Evolutionary conservation across 768 basidiomycete species (phyloP), one percentile per base, ranked within the genome.

Genomic region (Antrodiella citrinella): DNA sequence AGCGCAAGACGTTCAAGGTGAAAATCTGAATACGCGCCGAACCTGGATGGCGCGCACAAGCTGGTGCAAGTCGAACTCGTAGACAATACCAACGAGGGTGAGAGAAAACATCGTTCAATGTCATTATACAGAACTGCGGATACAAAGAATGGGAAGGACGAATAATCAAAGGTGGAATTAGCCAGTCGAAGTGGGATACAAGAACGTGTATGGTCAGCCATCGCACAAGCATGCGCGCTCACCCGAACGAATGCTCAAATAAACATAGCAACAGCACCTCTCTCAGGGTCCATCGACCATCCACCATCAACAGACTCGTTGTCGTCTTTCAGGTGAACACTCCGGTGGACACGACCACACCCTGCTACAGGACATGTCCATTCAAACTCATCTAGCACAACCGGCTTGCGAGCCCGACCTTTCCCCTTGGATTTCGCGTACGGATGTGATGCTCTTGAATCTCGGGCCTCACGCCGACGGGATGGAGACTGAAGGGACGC

Each of bases 301-400:
- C 66, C 69, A 2, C 81, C 82, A 39, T 72, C 72, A 19, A 22
- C 10, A 7, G 15, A 7, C 20, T 56, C 50, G 5, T 47, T 48
- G 20, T 46, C 51, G 10, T 40, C 51, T 12, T 47, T 3, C 10
- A 82, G 58, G 52, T 75, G 71, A 26, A 83, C 71, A 54, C 83
- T 86, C 10, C 68, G 65, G 62, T 86, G 84, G 26, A 68, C 55
- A 12, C 62, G 63, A 9, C 66, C 74, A 58, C 86, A 89, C 1
- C 72, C 72, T 2, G 69, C 55, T 1, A 87, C 81, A 0, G 86
- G 86, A 59, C 86, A 89, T 13, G 42, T 56, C 82, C 82, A 89
- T 58, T 77, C 71, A 57, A 75, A 70, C 57, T 71, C 69, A 24
- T 67, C 78, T 58, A 81, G 75, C 18, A 59, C 72, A 54, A 51